phyloP scores from a whole-genome alignment of 495 filamentous ascomycete genomes.

The Trichoderma asperelloides region DNA sequence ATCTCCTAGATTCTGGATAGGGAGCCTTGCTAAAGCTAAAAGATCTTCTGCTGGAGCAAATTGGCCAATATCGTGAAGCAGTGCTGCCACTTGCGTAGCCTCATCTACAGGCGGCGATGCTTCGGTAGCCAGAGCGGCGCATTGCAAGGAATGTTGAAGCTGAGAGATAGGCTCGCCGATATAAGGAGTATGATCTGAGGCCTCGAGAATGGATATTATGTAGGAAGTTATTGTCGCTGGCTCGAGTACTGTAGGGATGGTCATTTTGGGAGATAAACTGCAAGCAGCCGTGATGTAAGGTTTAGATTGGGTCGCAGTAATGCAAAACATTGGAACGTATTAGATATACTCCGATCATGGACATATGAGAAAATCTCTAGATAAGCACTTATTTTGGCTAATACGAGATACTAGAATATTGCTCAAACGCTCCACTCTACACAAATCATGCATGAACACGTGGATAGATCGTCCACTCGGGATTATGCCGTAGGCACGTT shows the following conservation, averaged over 20 bases:
- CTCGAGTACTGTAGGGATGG: neutral
- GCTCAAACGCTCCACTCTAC: neutral
- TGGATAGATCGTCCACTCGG: constrained; percentile 4
- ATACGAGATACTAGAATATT: neutral
- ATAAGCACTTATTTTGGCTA: neutral
- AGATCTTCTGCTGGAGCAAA: constrained; percentile 24
- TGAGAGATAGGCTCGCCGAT: constrained; percentile 36
- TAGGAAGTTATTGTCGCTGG: constrained; percentile 2
- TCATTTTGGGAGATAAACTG: neutral
- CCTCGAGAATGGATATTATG: constrained; percentile 3
- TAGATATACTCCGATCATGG: neutral
- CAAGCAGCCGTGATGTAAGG: neutral
- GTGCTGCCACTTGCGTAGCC: constrained; percentile 32
- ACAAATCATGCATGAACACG: neutral
- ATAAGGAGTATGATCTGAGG: constrained; percentile 11
- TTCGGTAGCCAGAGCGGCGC: constrained; percentile 23
- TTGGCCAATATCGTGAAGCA: constrained; percentile 40
- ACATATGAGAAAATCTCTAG: neutral
- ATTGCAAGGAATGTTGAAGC: constrained; percentile 38
- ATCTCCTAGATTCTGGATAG: constrained; percentile 10
- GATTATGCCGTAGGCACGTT: neutral
- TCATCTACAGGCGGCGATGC: constrained; percentile 19
- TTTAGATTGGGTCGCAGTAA: neutral
- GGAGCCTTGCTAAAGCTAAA: neutral
- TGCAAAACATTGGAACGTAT: neutral